These are phyloP conservation scores for Knufia petricola DNA, from an alignment of 2,329 filamentous ascomycete species.

Conservation along the genomic window DNA sequence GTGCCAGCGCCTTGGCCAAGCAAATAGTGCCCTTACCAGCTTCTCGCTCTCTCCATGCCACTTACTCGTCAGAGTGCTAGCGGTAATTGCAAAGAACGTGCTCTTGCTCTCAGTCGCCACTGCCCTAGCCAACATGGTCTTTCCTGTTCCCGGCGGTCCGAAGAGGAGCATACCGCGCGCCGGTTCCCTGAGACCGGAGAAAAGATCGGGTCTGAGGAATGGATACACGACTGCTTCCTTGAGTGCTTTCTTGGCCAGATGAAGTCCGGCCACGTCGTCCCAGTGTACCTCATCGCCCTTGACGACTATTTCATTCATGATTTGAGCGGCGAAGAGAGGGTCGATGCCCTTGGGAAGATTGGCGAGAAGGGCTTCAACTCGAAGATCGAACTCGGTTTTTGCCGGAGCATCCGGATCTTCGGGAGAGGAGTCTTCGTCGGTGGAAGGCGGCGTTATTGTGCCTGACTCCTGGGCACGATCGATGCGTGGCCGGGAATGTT, in stretches of 20 bases:
- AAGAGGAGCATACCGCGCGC: slow-evolving; percentile 93
- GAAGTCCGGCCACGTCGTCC: slow-evolving; percentile 84
- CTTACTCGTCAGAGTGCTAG: slow-evolving; percentile 88
- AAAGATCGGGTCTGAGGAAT: slow-evolving; percentile 87
- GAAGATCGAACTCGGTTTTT: slow-evolving; percentile 43
- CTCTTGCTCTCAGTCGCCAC: slow-evolving; percentile 91
- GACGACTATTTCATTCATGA: slow-evolving; percentile 91
- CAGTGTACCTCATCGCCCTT: slow-evolving; percentile 89
- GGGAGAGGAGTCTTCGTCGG: slow-evolving; percentile 41
- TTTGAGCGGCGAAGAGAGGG: slow-evolving; percentile 71
- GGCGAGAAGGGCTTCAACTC: slow-evolving; percentile 58
- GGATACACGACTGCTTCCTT: slow-evolving; percentile 97
- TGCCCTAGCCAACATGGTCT: slow-evolving; percentile 92
- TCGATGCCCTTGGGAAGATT: slow-evolving; percentile 76
- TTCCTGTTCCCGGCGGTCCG: slow-evolving; percentile 93
- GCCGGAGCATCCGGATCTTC: slow-evolving; percentile 37
- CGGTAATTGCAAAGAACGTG: slow-evolving; percentile 95
- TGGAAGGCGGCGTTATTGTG: slow-evolving; percentile 39
- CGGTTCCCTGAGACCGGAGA: slow-evolving; percentile 89
- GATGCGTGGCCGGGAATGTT: slow-evolving; percentile 14
- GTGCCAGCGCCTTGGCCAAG: slow-evolving; percentile 81
- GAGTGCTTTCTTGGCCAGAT: slow-evolving; percentile 79
- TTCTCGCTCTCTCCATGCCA: slow-evolving; percentile 96
- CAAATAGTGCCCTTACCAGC: slow-evolving; percentile 83
- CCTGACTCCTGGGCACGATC: slow-evolving; percentile 28